phyloP scores from a whole-genome alignment of 345 rosid genomes.

The Eucalyptus coolabah region DNA sequence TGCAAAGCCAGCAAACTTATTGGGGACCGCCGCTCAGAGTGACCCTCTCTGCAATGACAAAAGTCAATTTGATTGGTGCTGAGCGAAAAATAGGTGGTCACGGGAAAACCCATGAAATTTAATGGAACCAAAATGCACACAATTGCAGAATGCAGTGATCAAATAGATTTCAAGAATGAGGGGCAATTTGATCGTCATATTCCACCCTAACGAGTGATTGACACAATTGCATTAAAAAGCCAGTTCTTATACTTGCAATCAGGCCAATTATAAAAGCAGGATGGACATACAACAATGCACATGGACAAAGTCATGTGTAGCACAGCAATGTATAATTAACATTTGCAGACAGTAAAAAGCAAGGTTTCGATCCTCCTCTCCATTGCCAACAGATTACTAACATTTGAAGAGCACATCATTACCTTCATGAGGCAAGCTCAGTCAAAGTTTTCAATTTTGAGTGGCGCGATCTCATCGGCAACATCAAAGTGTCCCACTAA shows the following conservation, averaged over 20 bases:
- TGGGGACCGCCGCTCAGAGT: neutral
- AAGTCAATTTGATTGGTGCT: neutral
- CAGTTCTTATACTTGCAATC: neutral
- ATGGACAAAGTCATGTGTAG: neutral
- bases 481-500: constrained; percentile 54
- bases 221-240: neutral
- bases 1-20: neutral
- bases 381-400: neutral
- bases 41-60: neutral
- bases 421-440: neutral
- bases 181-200: neutral
- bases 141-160: neutral
- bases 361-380: neutral
- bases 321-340: neutral
- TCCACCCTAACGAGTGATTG: neutral
- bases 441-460: constrained; percentile 74
- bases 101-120: neutral
- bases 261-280: neutral
- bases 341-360: neutral
- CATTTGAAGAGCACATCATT: neutral
- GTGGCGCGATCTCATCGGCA: constrained; percentile 63
- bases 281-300: neutral
- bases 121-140: neutral
- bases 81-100: too few relatives aligned
- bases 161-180: neutral